Evolutionary conservation across 345 rosid genomes (phyloP).

Genomic region (Microthlaspi erraticum): DNA sequence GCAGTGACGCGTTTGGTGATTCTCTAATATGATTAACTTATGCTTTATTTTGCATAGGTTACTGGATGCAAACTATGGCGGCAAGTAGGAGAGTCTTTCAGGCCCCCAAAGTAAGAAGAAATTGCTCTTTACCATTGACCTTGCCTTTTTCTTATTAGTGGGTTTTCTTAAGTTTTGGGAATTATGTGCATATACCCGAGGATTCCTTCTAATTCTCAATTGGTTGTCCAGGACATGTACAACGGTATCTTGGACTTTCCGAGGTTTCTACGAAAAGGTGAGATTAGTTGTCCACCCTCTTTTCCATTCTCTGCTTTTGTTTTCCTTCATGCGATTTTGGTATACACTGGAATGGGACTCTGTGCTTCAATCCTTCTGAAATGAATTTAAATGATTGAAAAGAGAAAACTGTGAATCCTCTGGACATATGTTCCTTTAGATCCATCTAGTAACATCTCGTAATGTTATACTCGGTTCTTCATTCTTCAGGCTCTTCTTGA

Average conservation of each 20-base stretch:
- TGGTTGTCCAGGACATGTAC: constrained; percentile 80
- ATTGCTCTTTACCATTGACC: constrained; percentile 9
- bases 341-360: constrained; percentile 4
- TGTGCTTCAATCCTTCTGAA: background rate
- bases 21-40: background rate
- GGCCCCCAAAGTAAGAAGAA: constrained; percentile 89
- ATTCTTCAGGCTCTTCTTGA: constrained; percentile 81
- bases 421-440: constrained; percentile 10
- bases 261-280: constrained; percentile 96
- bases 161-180: constrained; percentile 10
- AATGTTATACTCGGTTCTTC: constrained; percentile 7
- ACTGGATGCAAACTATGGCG: constrained; percentile 88
- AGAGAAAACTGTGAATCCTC: constrained; percentile 20
- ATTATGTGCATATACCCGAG: constrained; percentile 5
- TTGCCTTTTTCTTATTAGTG: constrained; percentile 26
- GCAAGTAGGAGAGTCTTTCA: constrained; percentile 94
- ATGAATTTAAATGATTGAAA: background rate
- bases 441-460: constrained; percentile 8
- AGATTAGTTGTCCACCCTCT: constrained; percentile 18
- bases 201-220: constrained; percentile 27
- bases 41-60: constrained; percentile 58
- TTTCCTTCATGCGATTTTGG: constrained; percentile 14
- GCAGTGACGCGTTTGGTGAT: background rate
- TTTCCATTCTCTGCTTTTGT: background rate
- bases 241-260: constrained; percentile 95